Base-by-base conservation (phyloP, 1,139 yeast genomes). In the Dujonia santamariae region DNA sequence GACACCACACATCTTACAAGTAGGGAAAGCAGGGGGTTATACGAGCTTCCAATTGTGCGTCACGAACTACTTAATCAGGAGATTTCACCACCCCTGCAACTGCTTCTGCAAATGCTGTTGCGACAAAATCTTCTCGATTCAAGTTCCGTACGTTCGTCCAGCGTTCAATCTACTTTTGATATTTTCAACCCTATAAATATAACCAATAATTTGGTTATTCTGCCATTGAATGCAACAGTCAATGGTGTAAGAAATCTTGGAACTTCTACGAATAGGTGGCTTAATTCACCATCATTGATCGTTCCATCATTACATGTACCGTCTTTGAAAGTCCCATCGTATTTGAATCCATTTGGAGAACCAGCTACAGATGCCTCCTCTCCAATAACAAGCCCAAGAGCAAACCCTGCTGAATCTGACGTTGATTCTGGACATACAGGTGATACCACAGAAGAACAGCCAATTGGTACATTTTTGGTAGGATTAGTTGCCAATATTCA, bases 181-280 rank as follows among this genome's bases (percentile, higher is more conserved):
- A 38, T 61, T 29, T 45, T 66, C 14, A 55, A 63, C 36, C 72
- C 73, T 0, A 40, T 61, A 4, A 59, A 49, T 34, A 42, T 66
- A 16, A 62, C 73, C 3, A 64, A 61, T 38, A 61, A 56, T 30
- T 50, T 66, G 33, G 66, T 67, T 7, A 57, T 66, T 9, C 64
- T 54, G 60, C 74, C 75, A 0, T 40, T 67, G 9, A 61, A 55
- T 37, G 57, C 52, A 30, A 66, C 73, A 1, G 53, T 67, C 34
- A 62, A 54, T 34, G 63, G 64, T 21, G 54, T 67, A 51, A 52
- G 48, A 40, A 55, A 46, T 18, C 30, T 54, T 12, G 42, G 48
- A 5, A 37, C 35, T 11, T 26, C 26, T 11, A 24, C 36, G 17
- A 28, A 20, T n/a, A 19, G 34, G 6, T 37, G 40, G 38, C 19